Evolutionary conservation across 345 rosid genomes (phyloP).

Genomic region (Clarkia xantiana): DNA sequence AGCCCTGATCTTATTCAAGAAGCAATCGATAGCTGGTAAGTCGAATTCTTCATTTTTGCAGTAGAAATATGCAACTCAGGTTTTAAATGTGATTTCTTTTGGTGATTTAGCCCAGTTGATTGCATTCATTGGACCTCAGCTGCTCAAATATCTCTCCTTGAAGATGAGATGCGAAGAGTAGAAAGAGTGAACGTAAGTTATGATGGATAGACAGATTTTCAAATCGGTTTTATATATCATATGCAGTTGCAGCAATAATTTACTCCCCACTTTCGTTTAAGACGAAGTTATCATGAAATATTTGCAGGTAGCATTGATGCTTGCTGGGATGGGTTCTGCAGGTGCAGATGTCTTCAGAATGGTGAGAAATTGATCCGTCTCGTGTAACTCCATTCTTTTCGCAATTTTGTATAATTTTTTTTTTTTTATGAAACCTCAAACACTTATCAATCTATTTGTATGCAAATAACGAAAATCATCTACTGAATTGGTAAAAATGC

Average conservation of each 20-base stretch:
- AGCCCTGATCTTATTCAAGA: constrained; percentile 42
- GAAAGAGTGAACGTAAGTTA: constrained; percentile 87
- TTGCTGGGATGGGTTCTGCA: constrained; percentile 87
- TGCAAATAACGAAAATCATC: no score
- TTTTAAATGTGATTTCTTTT: not conserved
- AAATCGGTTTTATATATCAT: no score
- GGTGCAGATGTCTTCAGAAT: constrained; percentile 67
- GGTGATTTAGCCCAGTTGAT: constrained; percentile 62
- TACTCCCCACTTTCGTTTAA: no score
- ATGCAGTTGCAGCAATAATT: no score
- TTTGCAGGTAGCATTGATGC: constrained; percentile 88
- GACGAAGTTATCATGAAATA: constrained; percentile 15
- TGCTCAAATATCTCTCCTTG: constrained; percentile 80
- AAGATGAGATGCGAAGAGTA: constrained; percentile 91
- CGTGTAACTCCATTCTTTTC: no score
- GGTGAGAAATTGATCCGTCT: constrained; percentile 27
- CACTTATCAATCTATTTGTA: no score
- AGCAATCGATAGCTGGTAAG: constrained; percentile 87
- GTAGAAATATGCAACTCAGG: no score
- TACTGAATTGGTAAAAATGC: no score
- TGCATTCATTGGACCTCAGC: constrained; percentile 93
- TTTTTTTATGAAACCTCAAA: no score
- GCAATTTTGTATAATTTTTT: no score
- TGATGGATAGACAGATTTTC: no score
- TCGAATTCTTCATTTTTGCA: no score